phyloP scores from a whole-genome alignment of 441 rosid genomes.

The Manihot esculenta region DNA sequence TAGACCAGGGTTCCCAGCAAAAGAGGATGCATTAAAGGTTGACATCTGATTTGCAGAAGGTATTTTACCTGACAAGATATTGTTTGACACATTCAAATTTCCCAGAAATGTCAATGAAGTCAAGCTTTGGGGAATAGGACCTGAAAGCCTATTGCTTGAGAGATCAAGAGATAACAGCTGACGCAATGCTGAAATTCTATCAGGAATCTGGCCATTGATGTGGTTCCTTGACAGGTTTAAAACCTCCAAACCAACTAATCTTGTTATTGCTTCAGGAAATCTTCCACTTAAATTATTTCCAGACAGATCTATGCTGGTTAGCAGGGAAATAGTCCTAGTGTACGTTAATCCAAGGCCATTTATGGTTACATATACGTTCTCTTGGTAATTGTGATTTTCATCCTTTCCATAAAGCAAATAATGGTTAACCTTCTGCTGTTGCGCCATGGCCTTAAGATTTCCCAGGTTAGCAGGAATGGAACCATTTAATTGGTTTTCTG shows the following conservation, averaged over 20 bases:
- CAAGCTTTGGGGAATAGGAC: constrained; percentile 37
- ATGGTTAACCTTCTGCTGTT: constrained; percentile 15
- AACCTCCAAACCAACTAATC: constrained; percentile 29
- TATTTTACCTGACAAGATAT: constrained; percentile 35
- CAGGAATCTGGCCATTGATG: constrained; percentile 28
- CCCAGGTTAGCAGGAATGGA: constrained; percentile 34
- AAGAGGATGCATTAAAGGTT: constrained; percentile 37
- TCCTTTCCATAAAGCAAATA: constrained; percentile 30
- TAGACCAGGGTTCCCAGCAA: constrained; percentile 29
- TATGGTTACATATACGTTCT: constrained; percentile 27
- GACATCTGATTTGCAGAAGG: constrained; percentile 35
- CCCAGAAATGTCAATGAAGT: constrained; percentile 33
- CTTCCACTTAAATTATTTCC: constrained; percentile 36
- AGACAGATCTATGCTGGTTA: constrained; percentile 40
- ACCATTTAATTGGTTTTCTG: constrained; percentile 38
- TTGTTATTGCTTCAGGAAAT: constrained; percentile 33
- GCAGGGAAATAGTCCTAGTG: constrained; percentile 45
- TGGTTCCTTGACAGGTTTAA: constrained; percentile 41
- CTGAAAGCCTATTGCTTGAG: constrained; percentile 37
- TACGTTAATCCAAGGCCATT: constrained; percentile 33
- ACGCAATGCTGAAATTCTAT: constrained; percentile 29
- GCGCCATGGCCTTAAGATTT: constrained; percentile 31
- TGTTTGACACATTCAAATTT: constrained; percentile 36
- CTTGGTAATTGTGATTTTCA: constrained; percentile 23
- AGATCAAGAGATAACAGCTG: constrained; percentile 49